phyloP scores from a whole-genome alignment of 257 asterid species.

The Capsicum pubescens region DNA sequence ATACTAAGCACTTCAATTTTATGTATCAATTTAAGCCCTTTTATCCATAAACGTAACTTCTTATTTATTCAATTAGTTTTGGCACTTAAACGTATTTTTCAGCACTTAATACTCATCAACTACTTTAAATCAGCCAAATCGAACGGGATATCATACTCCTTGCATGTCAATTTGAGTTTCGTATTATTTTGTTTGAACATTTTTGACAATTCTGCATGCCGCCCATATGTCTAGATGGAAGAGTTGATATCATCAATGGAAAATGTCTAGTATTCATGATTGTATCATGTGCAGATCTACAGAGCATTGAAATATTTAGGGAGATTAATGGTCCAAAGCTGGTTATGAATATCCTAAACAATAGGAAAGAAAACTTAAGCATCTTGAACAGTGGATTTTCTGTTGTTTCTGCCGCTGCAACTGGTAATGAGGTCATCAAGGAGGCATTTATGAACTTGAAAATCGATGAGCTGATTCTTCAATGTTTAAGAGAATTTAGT shows the following conservation, averaged over 20 bases:
- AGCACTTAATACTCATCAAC: background rate
- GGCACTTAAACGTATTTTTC: background rate
- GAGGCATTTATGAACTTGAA: conserved; percentile 84
- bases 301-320: conserved; percentile 71
- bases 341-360: conserved; percentile 54
- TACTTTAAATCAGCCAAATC: background rate
- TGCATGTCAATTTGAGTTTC: background rate
- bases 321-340: conserved; percentile 70
- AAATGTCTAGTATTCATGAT: background rate
- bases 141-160: background rate
- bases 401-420: conserved; percentile 86
- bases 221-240: background rate
- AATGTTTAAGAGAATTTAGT: conserved; percentile 59
- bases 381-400: conserved; percentile 73
- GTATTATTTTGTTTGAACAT: background rate
- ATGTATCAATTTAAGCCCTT: background rate
- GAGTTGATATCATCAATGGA: background rate
- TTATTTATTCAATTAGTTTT: background rate
- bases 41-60: background rate
- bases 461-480: conserved; percentile 72
- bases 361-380: conserved; percentile 53
- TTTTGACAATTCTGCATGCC: background rate
- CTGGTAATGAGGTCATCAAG: conserved; percentile 90
- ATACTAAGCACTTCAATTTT: background rate
- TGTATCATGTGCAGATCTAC: conserved; percentile 70